Conservation (phyloP, 345 rosid genomes). For the Capsella bursapastoris region DNA sequence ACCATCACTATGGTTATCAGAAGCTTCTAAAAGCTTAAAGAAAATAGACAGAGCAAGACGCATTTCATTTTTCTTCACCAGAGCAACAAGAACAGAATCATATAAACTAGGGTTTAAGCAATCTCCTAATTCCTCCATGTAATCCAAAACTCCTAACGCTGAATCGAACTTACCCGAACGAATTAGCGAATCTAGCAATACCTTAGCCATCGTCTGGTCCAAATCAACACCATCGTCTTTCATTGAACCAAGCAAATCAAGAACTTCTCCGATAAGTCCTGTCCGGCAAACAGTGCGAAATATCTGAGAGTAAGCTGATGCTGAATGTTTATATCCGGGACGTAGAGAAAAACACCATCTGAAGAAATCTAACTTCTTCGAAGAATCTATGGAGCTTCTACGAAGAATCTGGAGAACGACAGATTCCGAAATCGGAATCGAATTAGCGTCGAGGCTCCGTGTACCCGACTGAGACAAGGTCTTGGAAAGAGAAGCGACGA, state of each 20-base stretch:
- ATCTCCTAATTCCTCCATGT: conserved; percentile 69
- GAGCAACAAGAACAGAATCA: conserved; percentile 68
- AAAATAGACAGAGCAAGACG: conserved; percentile 67
- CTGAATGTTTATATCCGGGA: conserved; percentile 64
- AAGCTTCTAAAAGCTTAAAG: conserved; percentile 65
- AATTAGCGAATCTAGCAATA: conserved; percentile 62
- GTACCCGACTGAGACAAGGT: conserved; percentile 66
- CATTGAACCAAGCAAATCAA: conserved; percentile 60
- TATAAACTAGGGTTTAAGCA: conserved; percentile 55
- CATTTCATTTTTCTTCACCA: conserved; percentile 64
- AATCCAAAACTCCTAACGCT: conserved; percentile 73
- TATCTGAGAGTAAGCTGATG: conserved; percentile 68
- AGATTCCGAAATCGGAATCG: conserved; percentile 63
- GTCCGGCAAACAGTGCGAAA: conserved; percentile 62
- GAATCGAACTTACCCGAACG: conserved; percentile 63
- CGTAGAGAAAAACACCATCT: conserved; percentile 52
- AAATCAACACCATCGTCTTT: conserved; percentile 62
- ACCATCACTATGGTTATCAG: conserved; percentile 31
- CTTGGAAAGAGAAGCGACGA: conserved; percentile 66
- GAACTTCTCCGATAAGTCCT: conserved; percentile 67
- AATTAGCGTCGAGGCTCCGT: conserved; percentile 60
- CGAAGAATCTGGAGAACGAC: conserved; percentile 72
- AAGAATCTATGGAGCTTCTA: conserved; percentile 56
- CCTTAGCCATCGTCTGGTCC: conserved; percentile 62
- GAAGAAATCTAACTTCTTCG: conserved; percentile 71